A percentile compares a stretch with the other conserved stretches of the same genome.
Evolutionary conservation across 2,329 filamentous ascomycete species (phyloP).

Genomic region (Penicillium sp.): DNA sequence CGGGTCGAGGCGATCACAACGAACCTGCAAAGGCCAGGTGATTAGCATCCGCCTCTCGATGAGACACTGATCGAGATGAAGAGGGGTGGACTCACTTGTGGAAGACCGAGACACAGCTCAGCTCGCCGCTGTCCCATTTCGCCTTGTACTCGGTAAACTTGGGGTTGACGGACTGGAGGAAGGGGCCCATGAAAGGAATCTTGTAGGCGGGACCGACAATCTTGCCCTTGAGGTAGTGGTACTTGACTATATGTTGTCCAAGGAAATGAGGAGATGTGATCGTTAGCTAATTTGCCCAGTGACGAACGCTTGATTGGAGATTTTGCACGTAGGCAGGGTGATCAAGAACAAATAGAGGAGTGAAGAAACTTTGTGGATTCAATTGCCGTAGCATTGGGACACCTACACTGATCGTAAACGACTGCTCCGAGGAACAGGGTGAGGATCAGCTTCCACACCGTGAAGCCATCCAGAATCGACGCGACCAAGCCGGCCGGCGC

Average conservation of each 20-base stretch:
- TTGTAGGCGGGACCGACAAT: constrained; percentile 72
- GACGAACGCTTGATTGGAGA: neutral
- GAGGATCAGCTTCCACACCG: constrained; percentile 60
- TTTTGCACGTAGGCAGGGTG: neutral
- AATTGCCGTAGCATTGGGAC: neutral
- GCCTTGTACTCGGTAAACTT: constrained; percentile 85
- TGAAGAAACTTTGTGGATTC: neutral
- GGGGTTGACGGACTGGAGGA: constrained; percentile 84
- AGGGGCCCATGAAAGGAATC: constrained; percentile 87
- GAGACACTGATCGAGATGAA: neutral
- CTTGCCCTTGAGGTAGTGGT: constrained; percentile 66
- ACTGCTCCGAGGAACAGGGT: constrained; percentile 66
- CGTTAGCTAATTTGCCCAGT: constrained; percentile 9
- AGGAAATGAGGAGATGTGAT: constrained; percentile 7
- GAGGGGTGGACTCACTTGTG: constrained; percentile 67
- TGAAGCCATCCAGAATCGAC: constrained; percentile 53
- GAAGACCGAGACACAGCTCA: constrained; percentile 98
- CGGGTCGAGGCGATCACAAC: constrained; percentile 93
- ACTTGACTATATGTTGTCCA: constrained; percentile 53
- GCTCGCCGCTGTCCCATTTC: constrained; percentile 84
- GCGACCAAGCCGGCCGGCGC: constrained; percentile 45
- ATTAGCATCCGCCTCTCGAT: too few species aligned
- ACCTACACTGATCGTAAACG: constrained; percentile 83
- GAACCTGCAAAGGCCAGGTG: constrained; percentile 54
- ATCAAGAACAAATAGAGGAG: neutral